Evolutionary conservation across 2,329 filamentous ascomycete species (phyloP).

Genomic region (Exophiala viscosa): DNA sequence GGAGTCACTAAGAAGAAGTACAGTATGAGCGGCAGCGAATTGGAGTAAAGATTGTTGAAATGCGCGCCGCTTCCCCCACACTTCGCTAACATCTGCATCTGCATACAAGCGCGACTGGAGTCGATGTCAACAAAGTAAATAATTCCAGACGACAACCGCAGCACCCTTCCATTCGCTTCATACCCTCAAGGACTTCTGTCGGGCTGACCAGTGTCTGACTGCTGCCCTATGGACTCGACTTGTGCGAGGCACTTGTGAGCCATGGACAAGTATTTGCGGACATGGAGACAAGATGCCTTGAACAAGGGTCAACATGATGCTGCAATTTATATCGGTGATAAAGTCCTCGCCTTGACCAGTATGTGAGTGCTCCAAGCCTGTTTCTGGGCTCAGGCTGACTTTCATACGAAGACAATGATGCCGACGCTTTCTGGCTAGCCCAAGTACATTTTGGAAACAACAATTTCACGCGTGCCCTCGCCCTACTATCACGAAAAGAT

Average conservation of each 20-base stretch:
- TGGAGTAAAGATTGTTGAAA: background rate
- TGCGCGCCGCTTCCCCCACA: constrained; percentile 14
- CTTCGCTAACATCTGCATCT: background rate
- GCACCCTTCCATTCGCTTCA: no score
- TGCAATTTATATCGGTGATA: constrained; percentile 95
- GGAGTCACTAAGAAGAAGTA: background rate
- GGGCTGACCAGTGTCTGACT: no score
- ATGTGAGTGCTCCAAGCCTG: constrained; percentile 34
- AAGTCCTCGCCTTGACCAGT: constrained; percentile 92
- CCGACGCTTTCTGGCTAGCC: constrained; percentile 96
- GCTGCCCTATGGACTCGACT: background rate
- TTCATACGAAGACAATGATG: constrained; percentile 68
- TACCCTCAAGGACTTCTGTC: no score
- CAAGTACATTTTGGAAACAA: constrained; percentile 94
- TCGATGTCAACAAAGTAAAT: no score
- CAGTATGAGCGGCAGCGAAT: constrained; percentile 3
- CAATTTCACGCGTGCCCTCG: constrained; percentile 88
- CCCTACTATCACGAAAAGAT: constrained; percentile 79
- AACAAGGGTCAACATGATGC: constrained; percentile 96
- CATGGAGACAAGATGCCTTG: constrained; percentile 91
- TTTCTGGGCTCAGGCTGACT: background rate
- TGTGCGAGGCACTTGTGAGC: background rate
- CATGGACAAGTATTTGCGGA: constrained; percentile 91
- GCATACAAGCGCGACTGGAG: no score
- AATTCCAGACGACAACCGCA: no score